Percentiles rank a stretch among this genome's conserved stretches.
These are phyloP conservation scores for Barnettozyma sucrosica DNA, from an alignment of 805 yeast species.

Conservation along the genomic window DNA sequence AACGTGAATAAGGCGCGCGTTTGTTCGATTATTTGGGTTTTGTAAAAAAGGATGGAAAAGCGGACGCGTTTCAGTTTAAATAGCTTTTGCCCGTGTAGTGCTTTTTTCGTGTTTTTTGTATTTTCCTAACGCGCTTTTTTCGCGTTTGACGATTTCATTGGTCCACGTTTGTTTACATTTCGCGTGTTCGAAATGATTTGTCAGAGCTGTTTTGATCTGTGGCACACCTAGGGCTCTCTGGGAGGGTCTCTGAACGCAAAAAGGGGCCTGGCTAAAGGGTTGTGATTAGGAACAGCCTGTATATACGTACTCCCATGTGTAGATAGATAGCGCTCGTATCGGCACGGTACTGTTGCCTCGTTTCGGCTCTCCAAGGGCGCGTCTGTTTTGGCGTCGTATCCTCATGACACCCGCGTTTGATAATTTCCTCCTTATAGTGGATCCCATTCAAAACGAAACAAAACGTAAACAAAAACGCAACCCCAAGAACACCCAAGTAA, in stretches of 20 bases:
- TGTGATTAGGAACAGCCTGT: not conserved
- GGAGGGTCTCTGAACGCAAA: not conserved
- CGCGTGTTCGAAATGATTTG: constrained; percentile 2
- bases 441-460: too few species aligned
- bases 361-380: not conserved
- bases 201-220: not conserved
- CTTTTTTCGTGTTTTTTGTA: not conserved
- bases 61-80: constrained; percentile 2
- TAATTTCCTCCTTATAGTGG: too few species aligned
- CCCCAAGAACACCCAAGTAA: too few species aligned
- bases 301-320: too few species aligned
- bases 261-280: not conserved
- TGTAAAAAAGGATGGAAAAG: not conserved
- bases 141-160: constrained; percentile 13
- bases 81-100: not conserved
- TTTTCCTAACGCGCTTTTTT: not conserved
- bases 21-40: not conserved
- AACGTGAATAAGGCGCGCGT: not conserved
- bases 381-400: not conserved
- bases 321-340: too few species aligned
- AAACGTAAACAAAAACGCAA: too few species aligned
- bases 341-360: not conserved
- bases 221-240: not conserved
- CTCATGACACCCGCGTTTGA: too few species aligned
- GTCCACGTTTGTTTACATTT: constrained; percentile 6